Evolutionary conservation across 805 yeast species (phyloP).

Genomic region (Metschnikowia vanudenii): DNA sequence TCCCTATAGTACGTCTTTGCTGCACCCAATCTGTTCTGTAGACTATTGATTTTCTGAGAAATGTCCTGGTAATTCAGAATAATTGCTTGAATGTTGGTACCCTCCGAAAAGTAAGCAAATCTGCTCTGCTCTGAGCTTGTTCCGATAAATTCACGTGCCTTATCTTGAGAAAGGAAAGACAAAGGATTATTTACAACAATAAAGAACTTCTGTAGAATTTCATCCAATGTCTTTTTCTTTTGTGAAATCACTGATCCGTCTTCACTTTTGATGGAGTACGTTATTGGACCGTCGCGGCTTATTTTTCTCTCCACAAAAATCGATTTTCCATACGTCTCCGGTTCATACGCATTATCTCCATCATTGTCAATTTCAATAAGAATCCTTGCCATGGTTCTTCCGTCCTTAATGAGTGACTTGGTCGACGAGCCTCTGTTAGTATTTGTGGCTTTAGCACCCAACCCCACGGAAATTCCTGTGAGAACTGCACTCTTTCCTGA

Average conservation of each 20-base stretch:
- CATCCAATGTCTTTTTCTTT: slow-evolving; percentile 64
- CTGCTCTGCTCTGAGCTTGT: slow-evolving; percentile 70
- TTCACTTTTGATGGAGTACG: slow-evolving; percentile 56
- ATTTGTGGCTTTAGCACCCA: slow-evolving; percentile 85
- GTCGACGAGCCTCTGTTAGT: slow-evolving; percentile 81
- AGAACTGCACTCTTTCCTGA: slow-evolving; percentile 87
- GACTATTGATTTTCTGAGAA: slow-evolving; percentile 28
- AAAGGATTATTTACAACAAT: slow-evolving; percentile 87
- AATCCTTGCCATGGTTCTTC: slow-evolving; percentile 66
- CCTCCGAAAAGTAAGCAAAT: slow-evolving; percentile 75
- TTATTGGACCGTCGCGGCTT: slow-evolving; percentile 48
- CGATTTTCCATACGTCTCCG: slow-evolving; percentile 62
- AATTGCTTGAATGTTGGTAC: slow-evolving; percentile 72
- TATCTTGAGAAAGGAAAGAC: slow-evolving; percentile 90
- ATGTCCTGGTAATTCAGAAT: slow-evolving; percentile 47
- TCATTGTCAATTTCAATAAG: slow-evolving; percentile 61
- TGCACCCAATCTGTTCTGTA: slow-evolving; percentile 27
- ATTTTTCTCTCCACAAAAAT: slow-evolving; percentile 71
- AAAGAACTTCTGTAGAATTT: slow-evolving; percentile 65
- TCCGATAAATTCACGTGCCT: slow-evolving; percentile 85
- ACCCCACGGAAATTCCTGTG: slow-evolving; percentile 82
- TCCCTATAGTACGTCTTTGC: slow-evolving; percentile 26
- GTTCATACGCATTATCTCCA: slow-evolving; percentile 64
- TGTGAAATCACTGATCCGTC: slow-evolving; percentile 53
- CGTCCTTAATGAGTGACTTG: slow-evolving; percentile 72